Evolutionary conservation across 2,329 filamentous ascomycete species (phyloP), one percentile per base, ranked within the genome.

Genomic region (Geoglossum cookeanum): DNA sequence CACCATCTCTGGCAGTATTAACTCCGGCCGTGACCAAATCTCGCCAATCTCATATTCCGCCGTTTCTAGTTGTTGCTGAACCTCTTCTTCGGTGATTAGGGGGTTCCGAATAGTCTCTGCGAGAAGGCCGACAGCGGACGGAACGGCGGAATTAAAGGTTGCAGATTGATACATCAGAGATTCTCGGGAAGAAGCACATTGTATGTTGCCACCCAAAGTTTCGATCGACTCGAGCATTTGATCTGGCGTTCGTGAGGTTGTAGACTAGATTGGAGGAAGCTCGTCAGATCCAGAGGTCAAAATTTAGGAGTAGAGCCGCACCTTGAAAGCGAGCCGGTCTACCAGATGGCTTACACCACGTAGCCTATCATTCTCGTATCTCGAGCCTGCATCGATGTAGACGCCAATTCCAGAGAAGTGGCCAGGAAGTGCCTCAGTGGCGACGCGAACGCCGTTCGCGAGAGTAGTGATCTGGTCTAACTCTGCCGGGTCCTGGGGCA

Each of bases 81-180:
- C 86, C 70, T 98, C 92, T 22, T 87, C 81, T 30, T 94, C 85
- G 7, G 87, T 94, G 62, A 97, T 84, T 57, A 78, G 70, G 4
- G 92, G 88, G 62, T 94, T 80, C 59, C 88, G 84, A 61, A 98
- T 94, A 35, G 92, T 97, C 69, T 98, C 92, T 59, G 92, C 91
- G 45, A 98, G 79, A 17, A 98, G 72, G 33, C 78, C 87, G 29
- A 94, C 80, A 11, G 91, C 88, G 7, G 81, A 81, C 5, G 87
- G 83, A 7, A 98, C 89, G 17, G 88, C 84, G 30, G 84, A 84
- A 74, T 98, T 98, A 79, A 98, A 98, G 33, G 90, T 96, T 30
- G 92, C 92, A 1, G 89, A 87, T 71, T 98, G 92, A 74, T 98
- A 98, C 92, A 98, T 98, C 72, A 98, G 80, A 58, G 88, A 88